These are phyloP conservation scores for Entomophthora muscae DNA, from an alignment of 371 early-diverging fungal genomes.

Conservation along the genomic window DNA sequence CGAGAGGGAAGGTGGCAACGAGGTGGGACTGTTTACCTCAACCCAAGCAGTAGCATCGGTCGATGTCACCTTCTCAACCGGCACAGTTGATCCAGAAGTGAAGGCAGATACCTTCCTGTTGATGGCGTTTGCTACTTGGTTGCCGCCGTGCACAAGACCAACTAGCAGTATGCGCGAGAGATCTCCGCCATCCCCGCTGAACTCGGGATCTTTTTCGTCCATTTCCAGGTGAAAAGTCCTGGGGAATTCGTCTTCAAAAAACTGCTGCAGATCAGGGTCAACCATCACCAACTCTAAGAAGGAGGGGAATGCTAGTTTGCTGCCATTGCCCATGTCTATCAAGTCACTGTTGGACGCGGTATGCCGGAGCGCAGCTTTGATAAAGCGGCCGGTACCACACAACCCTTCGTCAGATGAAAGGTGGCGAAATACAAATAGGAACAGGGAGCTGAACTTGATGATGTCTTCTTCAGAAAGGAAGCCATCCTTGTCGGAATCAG, in stretches of 20 bases:
- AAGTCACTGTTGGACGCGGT: background rate
- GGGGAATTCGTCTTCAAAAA: background rate
- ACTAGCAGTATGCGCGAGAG: background rate
- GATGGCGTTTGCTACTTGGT: background rate
- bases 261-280: background rate
- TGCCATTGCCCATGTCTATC: too few relatives aligned
- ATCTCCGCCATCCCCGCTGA: background rate
- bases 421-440: constrained; percentile 5
- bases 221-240: background rate
- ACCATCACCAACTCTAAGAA: background rate
- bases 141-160: background rate
- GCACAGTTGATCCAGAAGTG: background rate
- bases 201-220: background rate
- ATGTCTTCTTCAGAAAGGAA: background rate
- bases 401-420: background rate
- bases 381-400: constrained; percentile 3
- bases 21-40: background rate
- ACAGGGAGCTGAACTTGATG: background rate
- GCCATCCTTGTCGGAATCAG: background rate
- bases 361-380: constrained; percentile 3
- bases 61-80: background rate
- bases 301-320: background rate
- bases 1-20: background rate
- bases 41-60: background rate
- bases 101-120: background rate